Evolutionary conservation across 192 early-diverging fungal species (phyloP).

Genomic region (Podila minutissima): DNA sequence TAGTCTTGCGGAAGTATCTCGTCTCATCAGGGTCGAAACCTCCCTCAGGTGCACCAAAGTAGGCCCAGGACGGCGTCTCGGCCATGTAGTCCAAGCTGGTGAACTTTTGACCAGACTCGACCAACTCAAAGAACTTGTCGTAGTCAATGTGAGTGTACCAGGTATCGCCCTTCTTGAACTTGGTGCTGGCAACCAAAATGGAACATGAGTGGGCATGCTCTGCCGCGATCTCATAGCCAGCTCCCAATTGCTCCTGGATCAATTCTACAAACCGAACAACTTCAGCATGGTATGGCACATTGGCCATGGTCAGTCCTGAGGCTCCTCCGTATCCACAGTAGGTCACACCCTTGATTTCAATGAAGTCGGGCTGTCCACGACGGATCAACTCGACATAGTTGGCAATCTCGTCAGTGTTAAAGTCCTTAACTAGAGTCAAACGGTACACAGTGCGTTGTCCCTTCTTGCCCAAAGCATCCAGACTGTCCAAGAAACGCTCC

Average conservation of each 20-base stretch:
- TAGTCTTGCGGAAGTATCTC: constrained; percentile 68
- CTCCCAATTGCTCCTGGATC: constrained; percentile 61
- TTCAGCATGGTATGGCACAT: constrained; percentile 77
- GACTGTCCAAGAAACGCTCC: constrained; percentile 74
- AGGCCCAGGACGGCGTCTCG: constrained; percentile 74
- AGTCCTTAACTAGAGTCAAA: constrained; percentile 77
- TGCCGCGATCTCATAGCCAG: constrained; percentile 74
- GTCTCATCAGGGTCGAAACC: constrained; percentile 81
- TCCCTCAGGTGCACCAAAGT: constrained; percentile 70
- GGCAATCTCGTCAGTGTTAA: constrained; percentile 72
- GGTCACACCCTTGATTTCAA: constrained; percentile 83
- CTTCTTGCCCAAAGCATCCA: constrained; percentile 72
- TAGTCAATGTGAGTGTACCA: constrained; percentile 86
- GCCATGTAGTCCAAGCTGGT: constrained; percentile 75
- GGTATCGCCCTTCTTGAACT: constrained; percentile 71
- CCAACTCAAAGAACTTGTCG: constrained; percentile 70
- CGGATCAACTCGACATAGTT: constrained; percentile 73
- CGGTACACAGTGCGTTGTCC: constrained; percentile 80
- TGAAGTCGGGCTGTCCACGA: constrained; percentile 73
- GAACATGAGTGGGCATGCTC: constrained; percentile 78
- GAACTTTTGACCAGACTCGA: constrained; percentile 60
- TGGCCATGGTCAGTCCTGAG: constrained; percentile 73
- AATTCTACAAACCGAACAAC: constrained; percentile 72
- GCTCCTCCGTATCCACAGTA: constrained; percentile 79
- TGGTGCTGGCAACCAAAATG: constrained; percentile 70